Conservation (phyloP, 345 rosid species). For the Camelina neglecta region DNA sequence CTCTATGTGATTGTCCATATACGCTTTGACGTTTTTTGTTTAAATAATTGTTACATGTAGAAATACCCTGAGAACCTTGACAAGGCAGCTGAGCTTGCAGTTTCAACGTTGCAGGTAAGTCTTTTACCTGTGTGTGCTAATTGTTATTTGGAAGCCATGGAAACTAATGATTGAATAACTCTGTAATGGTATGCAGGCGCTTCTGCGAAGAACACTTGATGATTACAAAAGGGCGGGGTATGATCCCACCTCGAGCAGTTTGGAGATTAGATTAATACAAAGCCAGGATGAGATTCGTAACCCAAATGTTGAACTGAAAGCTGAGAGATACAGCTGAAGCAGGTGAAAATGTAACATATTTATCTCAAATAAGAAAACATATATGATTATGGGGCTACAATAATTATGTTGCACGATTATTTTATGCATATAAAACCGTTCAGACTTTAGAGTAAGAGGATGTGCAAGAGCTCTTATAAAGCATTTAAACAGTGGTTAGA, state of each 20-base stretch:
- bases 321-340: conserved; percentile 48
- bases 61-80: conserved; percentile 84
- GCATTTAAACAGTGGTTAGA: neutral
- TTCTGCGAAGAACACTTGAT: conserved; percentile 72
- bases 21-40: neutral
- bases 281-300: conserved; percentile 89
- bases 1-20: neutral
- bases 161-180: conserved; percentile 24
- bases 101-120: conserved; percentile 92
- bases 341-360: conserved; percentile 41
- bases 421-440: conserved; percentile 35
- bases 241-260: conserved; percentile 72
- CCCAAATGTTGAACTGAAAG: conserved; percentile 61
- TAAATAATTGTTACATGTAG: conserved; percentile 47
- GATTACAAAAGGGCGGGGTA: conserved; percentile 70
- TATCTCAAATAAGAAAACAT: conserved; percentile 30
- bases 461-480: conserved; percentile 13
- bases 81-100: conserved; percentile 94
- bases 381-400: conserved; percentile 19
- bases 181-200: conserved; percentile 53
- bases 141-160: conserved; percentile 1
- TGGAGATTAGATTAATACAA: conserved; percentile 92
- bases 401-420: conserved; percentile 31
- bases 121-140: conserved; percentile 16
- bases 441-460: conserved; percentile 21